phyloP scores from a whole-genome alignment of 331 rosid genomes.

The Pyracantha coccinea region DNA sequence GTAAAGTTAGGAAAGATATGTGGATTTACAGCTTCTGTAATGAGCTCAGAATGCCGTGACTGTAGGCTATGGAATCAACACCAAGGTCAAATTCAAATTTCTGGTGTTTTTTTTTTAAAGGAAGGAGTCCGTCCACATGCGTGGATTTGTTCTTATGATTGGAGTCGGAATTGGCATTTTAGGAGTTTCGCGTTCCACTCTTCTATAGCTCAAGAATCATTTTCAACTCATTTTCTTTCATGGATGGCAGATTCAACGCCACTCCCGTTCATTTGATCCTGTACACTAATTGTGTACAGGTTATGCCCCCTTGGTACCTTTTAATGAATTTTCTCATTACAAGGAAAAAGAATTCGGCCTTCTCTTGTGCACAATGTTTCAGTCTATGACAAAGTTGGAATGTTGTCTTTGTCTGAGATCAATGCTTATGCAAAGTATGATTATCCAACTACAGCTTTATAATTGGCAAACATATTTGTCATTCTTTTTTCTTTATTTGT shows the following conservation, averaged over 20 bases:
- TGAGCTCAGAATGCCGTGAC: background rate
- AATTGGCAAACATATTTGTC: background rate
- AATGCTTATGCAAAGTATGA: background rate
- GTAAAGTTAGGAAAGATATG: background rate
- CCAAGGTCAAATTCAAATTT: background rate
- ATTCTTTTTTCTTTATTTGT: constrained; percentile 2
- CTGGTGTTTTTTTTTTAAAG: background rate
- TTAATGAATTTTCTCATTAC: background rate
- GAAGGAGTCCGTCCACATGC: background rate
- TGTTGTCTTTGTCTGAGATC: background rate
- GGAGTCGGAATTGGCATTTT: background rate
- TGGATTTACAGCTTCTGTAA: background rate
- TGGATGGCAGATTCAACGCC: background rate
- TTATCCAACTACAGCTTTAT: background rate
- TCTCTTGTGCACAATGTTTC: background rate
- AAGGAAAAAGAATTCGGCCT: background rate
- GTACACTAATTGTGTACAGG: background rate
- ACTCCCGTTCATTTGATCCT: background rate
- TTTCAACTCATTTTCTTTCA: background rate
- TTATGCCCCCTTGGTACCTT: background rate
- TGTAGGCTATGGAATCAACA: background rate
- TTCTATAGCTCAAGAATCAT: background rate
- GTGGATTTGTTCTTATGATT: background rate
- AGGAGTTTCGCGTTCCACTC: background rate
- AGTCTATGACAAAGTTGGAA: background rate